Percentiles rank a stretch among this genome's conserved stretches.
Conservation (phyloP, 306 rosid species). For the Cicer arietinum region DNA sequence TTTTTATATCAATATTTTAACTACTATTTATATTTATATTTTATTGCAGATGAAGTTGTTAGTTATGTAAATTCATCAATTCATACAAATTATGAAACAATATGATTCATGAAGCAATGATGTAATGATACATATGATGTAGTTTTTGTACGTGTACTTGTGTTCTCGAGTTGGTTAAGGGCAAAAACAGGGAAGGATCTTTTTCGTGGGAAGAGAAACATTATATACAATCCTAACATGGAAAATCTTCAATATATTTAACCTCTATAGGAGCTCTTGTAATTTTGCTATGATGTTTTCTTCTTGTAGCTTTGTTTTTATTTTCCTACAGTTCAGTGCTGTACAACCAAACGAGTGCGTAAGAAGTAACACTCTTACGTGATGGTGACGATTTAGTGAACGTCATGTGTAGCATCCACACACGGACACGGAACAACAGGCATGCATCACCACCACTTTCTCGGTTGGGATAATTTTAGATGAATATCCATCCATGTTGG, state of each 20-base stretch:
- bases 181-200: conserved; percentile 57
- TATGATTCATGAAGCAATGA: conserved; percentile 38
- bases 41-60: too few relatives aligned
- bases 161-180: conserved; percentile 45
- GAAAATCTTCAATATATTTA: neutral
- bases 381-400: conserved; percentile 46
- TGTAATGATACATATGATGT: conserved; percentile 50
- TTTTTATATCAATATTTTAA: too few relatives aligned
- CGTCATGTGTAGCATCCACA: conserved; percentile 52
- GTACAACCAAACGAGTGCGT: neutral
- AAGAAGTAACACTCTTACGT: neutral
- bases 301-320: neutral
- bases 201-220: conserved; percentile 74
- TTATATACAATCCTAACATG: conserved; percentile 55
- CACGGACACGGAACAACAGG: conserved; percentile 4
- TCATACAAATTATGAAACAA: neutral
- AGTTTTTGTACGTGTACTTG: conserved; percentile 52
- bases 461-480: too few relatives aligned
- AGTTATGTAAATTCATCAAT: neutral
- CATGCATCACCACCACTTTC: too few relatives aligned
- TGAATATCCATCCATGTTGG: too few relatives aligned
- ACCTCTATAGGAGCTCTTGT: neutral
- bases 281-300: conserved; percentile 27
- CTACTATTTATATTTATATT: too few relatives aligned
- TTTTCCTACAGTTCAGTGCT: conserved; percentile 1